Evolutionary conservation across 1,284 basidiomycete genomes (phyloP).

Genomic region (Ustilago tritici): DNA sequence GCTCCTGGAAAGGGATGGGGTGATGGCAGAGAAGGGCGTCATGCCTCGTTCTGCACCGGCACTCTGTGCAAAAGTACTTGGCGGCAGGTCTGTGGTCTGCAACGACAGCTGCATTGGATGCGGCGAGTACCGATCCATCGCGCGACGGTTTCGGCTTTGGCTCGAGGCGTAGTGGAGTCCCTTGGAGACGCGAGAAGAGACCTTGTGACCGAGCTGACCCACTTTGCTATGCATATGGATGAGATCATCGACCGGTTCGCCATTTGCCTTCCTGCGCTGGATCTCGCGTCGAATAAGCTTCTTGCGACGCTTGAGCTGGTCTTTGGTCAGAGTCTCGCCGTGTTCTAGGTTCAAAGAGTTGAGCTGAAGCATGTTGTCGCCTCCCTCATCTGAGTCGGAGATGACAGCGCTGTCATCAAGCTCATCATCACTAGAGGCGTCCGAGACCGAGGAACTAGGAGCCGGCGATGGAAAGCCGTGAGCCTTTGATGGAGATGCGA

Average conservation of each 20-base stretch:
- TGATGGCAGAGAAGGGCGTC: constrained; percentile 30
- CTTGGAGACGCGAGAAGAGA: constrained; percentile 49
- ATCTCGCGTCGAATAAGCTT: constrained; percentile 54
- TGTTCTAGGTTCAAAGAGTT: constrained; percentile 51
- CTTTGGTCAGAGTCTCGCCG: constrained; percentile 53
- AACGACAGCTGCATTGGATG: constrained; percentile 29
- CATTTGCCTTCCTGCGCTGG: constrained; percentile 45
- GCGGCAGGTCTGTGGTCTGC: constrained; percentile 34
- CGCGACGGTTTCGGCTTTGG: constrained; percentile 58
- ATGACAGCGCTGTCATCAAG: constrained; percentile 25
- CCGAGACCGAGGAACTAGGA: constrained; percentile 21
- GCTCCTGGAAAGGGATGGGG: constrained; percentile 30
- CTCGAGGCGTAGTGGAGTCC: constrained; percentile 58
- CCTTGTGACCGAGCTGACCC: constrained; percentile 36
- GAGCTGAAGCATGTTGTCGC: constrained; percentile 26
- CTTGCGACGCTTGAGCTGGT: constrained; percentile 46
- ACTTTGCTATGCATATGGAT: constrained; percentile 29
- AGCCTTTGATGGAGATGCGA: neutral
- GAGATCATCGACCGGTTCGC: constrained; percentile 43
- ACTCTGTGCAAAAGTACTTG: constrained; percentile 24
- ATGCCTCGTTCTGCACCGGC: constrained; percentile 11
- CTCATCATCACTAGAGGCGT: constrained; percentile 39
- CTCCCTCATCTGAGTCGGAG: constrained; percentile 27
- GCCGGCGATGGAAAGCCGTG: constrained; percentile 4
- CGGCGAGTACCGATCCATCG: constrained; percentile 63